Percentiles rank a stretch among this genome's conserved stretches.
Evolutionary conservation across 2,329 filamentous ascomycete species (phyloP).

Genomic region (Pseudogymnoascus sp.): DNA sequence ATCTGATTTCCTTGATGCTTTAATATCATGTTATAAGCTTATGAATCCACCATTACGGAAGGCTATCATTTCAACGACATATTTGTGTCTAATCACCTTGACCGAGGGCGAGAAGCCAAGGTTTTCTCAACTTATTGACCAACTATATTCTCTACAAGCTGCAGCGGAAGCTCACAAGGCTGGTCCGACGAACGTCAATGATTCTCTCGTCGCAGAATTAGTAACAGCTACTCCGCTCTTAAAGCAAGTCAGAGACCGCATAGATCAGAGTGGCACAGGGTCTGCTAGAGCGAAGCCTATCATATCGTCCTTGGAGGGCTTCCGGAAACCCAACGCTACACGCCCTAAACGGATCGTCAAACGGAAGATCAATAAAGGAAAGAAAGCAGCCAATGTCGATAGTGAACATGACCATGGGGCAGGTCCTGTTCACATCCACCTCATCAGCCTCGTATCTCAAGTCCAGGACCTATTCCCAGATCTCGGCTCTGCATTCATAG

Average conservation of each 20-base stretch:
- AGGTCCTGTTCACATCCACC: conserved; percentile 56
- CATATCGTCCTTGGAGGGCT: conserved; percentile 52
- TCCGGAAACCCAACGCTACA: conserved; percentile 46
- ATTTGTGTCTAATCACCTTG: conserved; percentile 66
- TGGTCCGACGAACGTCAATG: conserved; percentile 49
- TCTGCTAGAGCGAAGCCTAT: conserved; percentile 53
- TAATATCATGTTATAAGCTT: conserved; percentile 58
- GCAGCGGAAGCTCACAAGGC: conserved; percentile 58
- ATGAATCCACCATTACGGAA: conserved; percentile 58
- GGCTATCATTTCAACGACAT: conserved; percentile 63
- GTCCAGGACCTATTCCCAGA: conserved; percentile 93
- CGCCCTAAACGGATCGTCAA: conserved; percentile 45
- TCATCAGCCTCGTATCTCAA: conserved; percentile 76
- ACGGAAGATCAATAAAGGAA: conserved; percentile 60
- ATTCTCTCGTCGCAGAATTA: conserved; percentile 73
- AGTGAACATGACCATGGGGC: conserved; percentile 27
- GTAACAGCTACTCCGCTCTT: conserved; percentile 75
- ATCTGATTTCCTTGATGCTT: conserved; percentile 77
- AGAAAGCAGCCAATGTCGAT: conserved; percentile 37
- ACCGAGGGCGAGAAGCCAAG: conserved; percentile 61
- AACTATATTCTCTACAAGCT: conserved; percentile 72
- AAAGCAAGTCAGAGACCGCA: conserved; percentile 49
- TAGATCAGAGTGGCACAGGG: conserved; percentile 42
- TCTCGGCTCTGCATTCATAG: conserved; percentile 73
- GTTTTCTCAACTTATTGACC: conserved; percentile 69